Percentiles rank a stretch among this genome's conserved stretches.
These are phyloP conservation scores for Trypanosoma congolense DNA, from an alignment of 208 protist species.

Conservation along the genomic window DNA sequence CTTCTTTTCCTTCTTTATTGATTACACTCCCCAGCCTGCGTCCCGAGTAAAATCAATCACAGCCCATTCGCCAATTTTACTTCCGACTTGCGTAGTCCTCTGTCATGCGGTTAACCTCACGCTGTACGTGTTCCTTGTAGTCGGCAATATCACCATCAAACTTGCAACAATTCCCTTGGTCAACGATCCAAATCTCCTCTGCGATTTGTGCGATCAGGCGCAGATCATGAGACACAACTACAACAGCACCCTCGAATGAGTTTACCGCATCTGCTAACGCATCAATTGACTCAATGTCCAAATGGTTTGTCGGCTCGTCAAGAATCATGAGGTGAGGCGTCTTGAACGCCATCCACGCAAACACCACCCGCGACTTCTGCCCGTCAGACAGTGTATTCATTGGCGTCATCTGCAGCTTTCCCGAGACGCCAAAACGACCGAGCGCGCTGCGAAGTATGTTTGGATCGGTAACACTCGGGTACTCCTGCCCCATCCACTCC, in stretches of 20 bases:
- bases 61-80: slow-evolving; percentile 8
- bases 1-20: too few relatives aligned
- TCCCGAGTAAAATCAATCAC: too few relatives aligned
- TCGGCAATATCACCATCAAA: slow-evolving; percentile 89
- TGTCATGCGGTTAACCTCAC: slow-evolving; percentile 81
- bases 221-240: slow-evolving; percentile 96
- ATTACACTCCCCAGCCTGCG: too few relatives aligned
- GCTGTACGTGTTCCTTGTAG: slow-evolving; percentile 91
- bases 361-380: slow-evolving; percentile 96
- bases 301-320: slow-evolving; percentile 97
- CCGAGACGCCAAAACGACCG: slow-evolving; percentile 92
- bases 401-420: slow-evolving; percentile 84
- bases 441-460: slow-evolving; percentile 90
- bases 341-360: slow-evolving; percentile 91
- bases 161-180: slow-evolving; percentile 77
- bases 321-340: slow-evolving; percentile 96
- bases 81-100: slow-evolving; percentile 47
- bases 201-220: slow-evolving; percentile 93
- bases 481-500: slow-evolving; percentile 93
- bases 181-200: slow-evolving; percentile 96
- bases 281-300: slow-evolving; percentile 97
- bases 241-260: slow-evolving; percentile 90
- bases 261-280: slow-evolving; percentile 92
- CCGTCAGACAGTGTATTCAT: slow-evolving; percentile 95
- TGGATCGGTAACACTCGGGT: slow-evolving; percentile 81